phyloP scores from a whole-genome alignment of 176 grass and related monocot genomes.

The Aechmea fasciata region DNA sequence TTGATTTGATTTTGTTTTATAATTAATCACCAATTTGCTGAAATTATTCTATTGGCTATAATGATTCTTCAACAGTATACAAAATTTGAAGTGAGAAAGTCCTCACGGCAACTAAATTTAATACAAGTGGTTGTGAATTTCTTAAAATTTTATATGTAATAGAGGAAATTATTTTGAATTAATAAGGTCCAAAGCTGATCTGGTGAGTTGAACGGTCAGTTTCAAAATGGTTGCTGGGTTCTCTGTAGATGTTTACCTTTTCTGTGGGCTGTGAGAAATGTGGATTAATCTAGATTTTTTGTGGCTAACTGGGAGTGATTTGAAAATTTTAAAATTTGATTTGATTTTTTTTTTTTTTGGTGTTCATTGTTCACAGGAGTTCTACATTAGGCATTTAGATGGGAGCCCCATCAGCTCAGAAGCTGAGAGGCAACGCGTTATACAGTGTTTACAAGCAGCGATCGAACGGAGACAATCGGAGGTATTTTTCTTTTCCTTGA shows the following conservation, averaged over 20 bases:
- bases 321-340: background rate
- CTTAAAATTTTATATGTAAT: too few species aligned
- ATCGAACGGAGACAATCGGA: constrained; percentile 73
- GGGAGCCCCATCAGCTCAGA: constrained; percentile 68
- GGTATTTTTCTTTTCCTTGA: constrained; percentile 22
- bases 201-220: too few species aligned
- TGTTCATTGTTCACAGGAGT: constrained; percentile 35
- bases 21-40: too few species aligned
- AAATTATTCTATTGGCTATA: too few species aligned
- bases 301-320: constrained; percentile 7
- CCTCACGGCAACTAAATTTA: too few species aligned
- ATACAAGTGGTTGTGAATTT: too few species aligned
- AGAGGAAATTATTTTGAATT: too few species aligned
- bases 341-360: constrained; percentile 7
- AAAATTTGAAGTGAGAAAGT: too few species aligned
- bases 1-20: too few species aligned
- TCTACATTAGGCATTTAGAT: constrained; percentile 61
- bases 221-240: background rate
- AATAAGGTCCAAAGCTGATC: too few species aligned
- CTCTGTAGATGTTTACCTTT: background rate
- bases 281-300: background rate
- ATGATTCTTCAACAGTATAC: too few species aligned
- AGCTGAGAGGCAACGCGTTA: constrained; percentile 69
- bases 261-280: background rate
- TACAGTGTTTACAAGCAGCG: constrained; percentile 70